These are phyloP conservation scores for Elaphomyces granulatus DNA, from an alignment of 495 filamentous ascomycete species.

Conservation along the genomic window DNA sequence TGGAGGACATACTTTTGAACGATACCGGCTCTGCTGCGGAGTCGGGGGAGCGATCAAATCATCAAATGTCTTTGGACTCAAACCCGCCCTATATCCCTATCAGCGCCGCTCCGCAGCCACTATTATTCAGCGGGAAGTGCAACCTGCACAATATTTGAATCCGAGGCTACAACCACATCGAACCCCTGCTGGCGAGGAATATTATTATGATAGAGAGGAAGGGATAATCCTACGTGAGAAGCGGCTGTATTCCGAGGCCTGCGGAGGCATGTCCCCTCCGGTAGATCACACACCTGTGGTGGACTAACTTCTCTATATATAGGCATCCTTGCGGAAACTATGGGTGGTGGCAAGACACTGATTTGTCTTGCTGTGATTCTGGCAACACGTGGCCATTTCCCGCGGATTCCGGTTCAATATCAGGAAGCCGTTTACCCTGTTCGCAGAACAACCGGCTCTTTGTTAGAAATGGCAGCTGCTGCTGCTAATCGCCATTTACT, in stretches of 20 bases:
- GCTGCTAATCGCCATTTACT: constrained; percentile 46
- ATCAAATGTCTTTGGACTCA: constrained; percentile 42
- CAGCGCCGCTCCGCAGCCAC: constrained; percentile 69
- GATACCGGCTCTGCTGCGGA: constrained; percentile 1
- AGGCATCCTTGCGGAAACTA: constrained; percentile 41
- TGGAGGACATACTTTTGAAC: constrained; percentile 42
- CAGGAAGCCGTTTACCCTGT: constrained; percentile 28
- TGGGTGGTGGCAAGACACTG: constrained; percentile 75
- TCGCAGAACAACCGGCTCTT: constrained; percentile 32
- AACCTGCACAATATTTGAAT: constrained; percentile 51
- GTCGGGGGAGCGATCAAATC: constrained; percentile 14
- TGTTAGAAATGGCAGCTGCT: constrained; percentile 58
- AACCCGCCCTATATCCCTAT: constrained; percentile 56
- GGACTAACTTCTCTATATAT: too few relatives aligned
- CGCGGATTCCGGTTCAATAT: constrained; percentile 49
- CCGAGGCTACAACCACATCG: constrained; percentile 46
- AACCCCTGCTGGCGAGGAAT: constrained; percentile 47
- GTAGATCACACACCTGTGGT: background rate
- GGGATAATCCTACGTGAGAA: constrained; percentile 46
- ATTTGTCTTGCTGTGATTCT: constrained; percentile 74
- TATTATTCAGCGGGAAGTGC: constrained; percentile 73
- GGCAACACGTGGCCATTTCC: constrained; percentile 57
- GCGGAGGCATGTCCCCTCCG: constrained; percentile 41
- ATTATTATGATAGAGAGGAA: constrained; percentile 58
- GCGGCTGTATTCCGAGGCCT: constrained; percentile 55